Percentiles rank a stretch among this genome's conserved stretches.
Conservation (phyloP, 2,329 filamentous ascomycete species). For the Neoscytalidium dimidiatum region DNA sequence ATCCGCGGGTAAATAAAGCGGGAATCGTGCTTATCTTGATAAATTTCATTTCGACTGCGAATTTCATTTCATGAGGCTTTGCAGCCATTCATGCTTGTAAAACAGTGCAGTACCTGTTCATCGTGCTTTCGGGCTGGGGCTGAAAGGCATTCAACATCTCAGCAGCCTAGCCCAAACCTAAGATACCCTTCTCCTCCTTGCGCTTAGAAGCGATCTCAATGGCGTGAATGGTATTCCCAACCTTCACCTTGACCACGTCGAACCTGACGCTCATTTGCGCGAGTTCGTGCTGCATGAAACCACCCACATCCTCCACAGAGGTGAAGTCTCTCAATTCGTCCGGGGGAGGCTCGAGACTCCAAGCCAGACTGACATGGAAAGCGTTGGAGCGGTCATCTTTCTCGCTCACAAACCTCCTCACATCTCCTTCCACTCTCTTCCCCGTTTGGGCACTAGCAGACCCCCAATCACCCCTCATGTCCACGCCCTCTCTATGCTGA, state of each 20-base stretch:
- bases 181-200: constrained; percentile 24
- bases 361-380: constrained; percentile 90
- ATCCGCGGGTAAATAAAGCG: neutral
- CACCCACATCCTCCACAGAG: neutral
- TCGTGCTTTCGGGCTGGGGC: too few species aligned
- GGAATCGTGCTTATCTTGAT: neutral
- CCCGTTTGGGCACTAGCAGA: neutral
- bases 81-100: neutral
- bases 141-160: neutral
- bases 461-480: constrained; percentile 5
- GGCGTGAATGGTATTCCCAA: constrained; percentile 44
- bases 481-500: constrained; percentile 30
- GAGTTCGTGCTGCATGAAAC: constrained; percentile 24
- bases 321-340: constrained; percentile 14
- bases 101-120: too few species aligned
- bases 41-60: too few species aligned
- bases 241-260: constrained; percentile 49
- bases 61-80: too few species aligned
- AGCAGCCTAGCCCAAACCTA: constrained; percentile 17
- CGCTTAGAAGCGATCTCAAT: constrained; percentile 32
- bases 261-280: constrained; percentile 33
- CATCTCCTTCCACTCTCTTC: constrained; percentile 24
- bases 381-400: constrained; percentile 52
- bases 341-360: constrained; percentile 52
- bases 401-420: constrained; percentile 1